phyloP scores from a whole-genome alignment of 257 asterid genomes.

The Ilex asprella region DNA sequence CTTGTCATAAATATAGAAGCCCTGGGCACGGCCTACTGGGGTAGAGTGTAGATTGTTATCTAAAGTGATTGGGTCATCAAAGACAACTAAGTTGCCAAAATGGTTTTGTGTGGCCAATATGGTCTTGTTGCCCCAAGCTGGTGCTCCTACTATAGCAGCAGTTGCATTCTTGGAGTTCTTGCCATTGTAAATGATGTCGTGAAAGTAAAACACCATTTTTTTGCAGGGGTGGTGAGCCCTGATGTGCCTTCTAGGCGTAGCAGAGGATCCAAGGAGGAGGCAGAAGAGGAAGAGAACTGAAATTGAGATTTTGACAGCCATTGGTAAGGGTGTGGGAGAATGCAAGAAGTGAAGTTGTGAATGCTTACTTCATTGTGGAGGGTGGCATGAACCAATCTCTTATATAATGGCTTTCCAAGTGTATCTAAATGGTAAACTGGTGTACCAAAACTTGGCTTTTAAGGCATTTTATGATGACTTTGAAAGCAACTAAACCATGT shows the following conservation, averaged over 20 bases:
- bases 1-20: slow-evolving; percentile 38
- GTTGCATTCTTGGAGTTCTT: slow-evolving; percentile 31
- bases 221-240: slow-evolving; percentile 23
- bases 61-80: slow-evolving; percentile 41
- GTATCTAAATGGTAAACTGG: too few species aligned
- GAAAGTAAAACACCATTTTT: slow-evolving; percentile 27
- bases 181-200: slow-evolving; percentile 35
- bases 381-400: not conserved
- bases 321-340: not conserved
- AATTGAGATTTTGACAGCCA: slow-evolving; percentile 9
- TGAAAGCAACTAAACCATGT: not conserved
- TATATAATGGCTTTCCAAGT: slow-evolving; percentile 1
- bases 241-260: not conserved
- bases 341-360: too few species aligned
- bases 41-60: slow-evolving; percentile 33
- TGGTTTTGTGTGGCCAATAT: slow-evolving; percentile 21
- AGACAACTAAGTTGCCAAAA: slow-evolving; percentile 35
- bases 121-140: slow-evolving; percentile 30
- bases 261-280: slow-evolving; percentile 3
- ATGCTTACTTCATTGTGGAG: not conserved
- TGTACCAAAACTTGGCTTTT: slow-evolving; percentile 10
- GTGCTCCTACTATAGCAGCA: slow-evolving; percentile 30
- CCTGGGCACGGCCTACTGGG: slow-evolving; percentile 47
- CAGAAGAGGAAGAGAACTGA: slow-evolving; percentile 4
- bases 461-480: slow-evolving; percentile 5